phyloP scores from a whole-genome alignment of 2,329 filamentous ascomycete species.

The Alternaria hordeiaustralica region DNA sequence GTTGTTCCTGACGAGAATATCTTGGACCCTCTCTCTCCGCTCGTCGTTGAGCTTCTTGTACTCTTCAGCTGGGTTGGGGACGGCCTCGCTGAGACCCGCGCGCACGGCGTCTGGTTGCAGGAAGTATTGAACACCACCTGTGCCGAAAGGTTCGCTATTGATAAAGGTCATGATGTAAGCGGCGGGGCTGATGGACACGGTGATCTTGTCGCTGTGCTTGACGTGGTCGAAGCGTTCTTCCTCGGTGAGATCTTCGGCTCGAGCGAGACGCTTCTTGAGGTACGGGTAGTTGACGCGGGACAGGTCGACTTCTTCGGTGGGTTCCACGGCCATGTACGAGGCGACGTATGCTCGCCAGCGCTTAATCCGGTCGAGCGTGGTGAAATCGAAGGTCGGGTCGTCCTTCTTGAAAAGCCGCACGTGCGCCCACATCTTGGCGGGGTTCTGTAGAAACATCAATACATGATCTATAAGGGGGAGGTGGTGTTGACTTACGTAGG shows the following conservation, averaged over 20 bases:
- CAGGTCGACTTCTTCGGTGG: slow-evolving; percentile 64
- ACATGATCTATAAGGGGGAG: neutral
- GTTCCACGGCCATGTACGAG: slow-evolving; percentile 85
- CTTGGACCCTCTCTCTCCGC: slow-evolving; percentile 48
- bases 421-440: slow-evolving; percentile 75
- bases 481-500: slow-evolving; percentile 74
- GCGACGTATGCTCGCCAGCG: slow-evolving; percentile 96
- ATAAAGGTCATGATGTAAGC: slow-evolving; percentile 54
- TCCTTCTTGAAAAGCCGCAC: slow-evolving; percentile 88
- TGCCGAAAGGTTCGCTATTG: slow-evolving; percentile 44
- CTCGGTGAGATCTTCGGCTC: slow-evolving; percentile 42
- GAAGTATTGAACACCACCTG: slow-evolving; percentile 49
- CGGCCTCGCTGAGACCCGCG: slow-evolving; percentile 42
- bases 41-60: slow-evolving; percentile 36
- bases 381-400: slow-evolving; percentile 77
- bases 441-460: slow-evolving; percentile 38
- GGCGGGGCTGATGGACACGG: slow-evolving; percentile 53
- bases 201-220: slow-evolving; percentile 51
- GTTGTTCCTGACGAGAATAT: slow-evolving; percentile 54
- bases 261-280: slow-evolving; percentile 50
- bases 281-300: slow-evolving; percentile 48
- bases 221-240: slow-evolving; percentile 40
- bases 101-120: slow-evolving; percentile 48
- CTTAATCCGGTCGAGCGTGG: slow-evolving; percentile 67
- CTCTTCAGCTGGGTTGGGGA: slow-evolving; percentile 42